phyloP scores from a whole-genome alignment of 768 basidiomycete genomes.

The Terana coerulea region DNA sequence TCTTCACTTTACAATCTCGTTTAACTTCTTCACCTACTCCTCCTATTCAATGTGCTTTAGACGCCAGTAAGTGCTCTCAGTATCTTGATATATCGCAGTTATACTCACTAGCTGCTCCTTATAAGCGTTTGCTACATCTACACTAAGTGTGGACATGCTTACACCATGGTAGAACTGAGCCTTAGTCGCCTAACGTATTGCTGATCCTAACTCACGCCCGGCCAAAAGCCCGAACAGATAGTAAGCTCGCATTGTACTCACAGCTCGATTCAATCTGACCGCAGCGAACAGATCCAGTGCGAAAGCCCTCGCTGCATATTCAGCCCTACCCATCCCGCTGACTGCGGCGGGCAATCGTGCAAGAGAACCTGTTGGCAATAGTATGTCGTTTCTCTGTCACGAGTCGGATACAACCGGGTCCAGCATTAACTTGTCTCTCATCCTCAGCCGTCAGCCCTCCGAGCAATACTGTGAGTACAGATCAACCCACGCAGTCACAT shows the following conservation, averaged over 20 bases:
- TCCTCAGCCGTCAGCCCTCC: constrained; percentile 21
- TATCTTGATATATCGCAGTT: background rate
- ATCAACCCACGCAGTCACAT: background rate
- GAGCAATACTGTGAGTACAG: constrained; percentile 22
- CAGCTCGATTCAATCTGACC: background rate
- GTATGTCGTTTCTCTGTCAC: constrained; percentile 25
- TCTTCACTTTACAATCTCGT: background rate
- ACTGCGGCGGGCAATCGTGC: constrained; percentile 41
- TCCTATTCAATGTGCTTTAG: constrained; percentile 22
- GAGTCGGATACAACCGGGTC: background rate
- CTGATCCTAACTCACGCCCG: background rate
- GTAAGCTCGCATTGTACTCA: background rate
- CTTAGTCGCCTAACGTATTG: background rate
- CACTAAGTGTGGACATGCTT: constrained; percentile 21
- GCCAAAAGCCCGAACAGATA: constrained; percentile 20
- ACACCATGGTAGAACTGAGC: constrained; percentile 22
- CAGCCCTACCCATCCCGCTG: constrained; percentile 46
- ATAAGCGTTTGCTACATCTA: constrained; percentile 24
- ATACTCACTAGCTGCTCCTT: background rate
- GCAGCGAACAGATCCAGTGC: constrained; percentile 40
- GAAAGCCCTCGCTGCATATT: constrained; percentile 46
- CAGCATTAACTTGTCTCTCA: background rate
- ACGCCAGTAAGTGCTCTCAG: constrained; percentile 19
- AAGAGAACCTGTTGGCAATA: constrained; percentile 44
- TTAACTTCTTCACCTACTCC: background rate